Evolutionary conservation across 768 basidiomycete species (phyloP).

Genomic region (Panellus pusillus): DNA sequence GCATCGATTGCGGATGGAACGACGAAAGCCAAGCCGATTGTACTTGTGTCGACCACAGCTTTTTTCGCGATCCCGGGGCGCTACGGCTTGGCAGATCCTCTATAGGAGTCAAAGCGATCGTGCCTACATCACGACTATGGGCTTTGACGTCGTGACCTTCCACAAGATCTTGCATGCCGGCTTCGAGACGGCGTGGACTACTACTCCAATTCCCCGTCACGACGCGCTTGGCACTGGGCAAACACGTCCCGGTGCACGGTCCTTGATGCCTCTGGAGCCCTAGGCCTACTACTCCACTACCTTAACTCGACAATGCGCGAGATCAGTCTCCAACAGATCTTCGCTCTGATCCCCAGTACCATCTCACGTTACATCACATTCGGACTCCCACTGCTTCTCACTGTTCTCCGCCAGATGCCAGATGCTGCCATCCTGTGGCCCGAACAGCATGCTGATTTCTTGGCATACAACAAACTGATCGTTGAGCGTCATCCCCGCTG

Average conservation of each 20-base stretch:
- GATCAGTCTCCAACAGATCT: slow-evolving; percentile 40
- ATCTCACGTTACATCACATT: slow-evolving; percentile 37
- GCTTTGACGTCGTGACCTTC: slow-evolving; percentile 30
- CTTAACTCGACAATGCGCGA: slow-evolving; percentile 42
- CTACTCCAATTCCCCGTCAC: slow-evolving; percentile 25
- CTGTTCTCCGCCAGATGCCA: slow-evolving; percentile 27
- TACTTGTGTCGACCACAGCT: too few relatives aligned
- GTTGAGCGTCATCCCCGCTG: slow-evolving; percentile 26
- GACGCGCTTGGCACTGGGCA: slow-evolving; percentile 25
- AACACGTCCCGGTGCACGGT: slow-evolving; percentile 29
- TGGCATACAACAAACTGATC: slow-evolving; percentile 27
- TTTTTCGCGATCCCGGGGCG: slow-evolving; percentile 16
- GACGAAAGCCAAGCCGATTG: too few relatives aligned
- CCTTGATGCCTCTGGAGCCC: slow-evolving; percentile 39
- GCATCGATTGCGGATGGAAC: too few relatives aligned
- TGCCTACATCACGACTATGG: slow-evolving; percentile 36
- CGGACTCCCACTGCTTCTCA: slow-evolving; percentile 31
- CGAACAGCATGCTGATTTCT: slow-evolving; percentile 29
- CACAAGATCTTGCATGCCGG: slow-evolving; percentile 26
- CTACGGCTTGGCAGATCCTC: slow-evolving; percentile 29
- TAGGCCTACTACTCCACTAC: slow-evolving; percentile 42
- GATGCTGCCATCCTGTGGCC: slow-evolving; percentile 33
- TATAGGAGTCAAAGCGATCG: slow-evolving; percentile 26
- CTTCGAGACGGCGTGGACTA: slow-evolving; percentile 21
- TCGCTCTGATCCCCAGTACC: slow-evolving; percentile 40